Evolutionary conservation across 768 basidiomycete genomes (phyloP).

Genomic region (Macrocybe gigantea): DNA sequence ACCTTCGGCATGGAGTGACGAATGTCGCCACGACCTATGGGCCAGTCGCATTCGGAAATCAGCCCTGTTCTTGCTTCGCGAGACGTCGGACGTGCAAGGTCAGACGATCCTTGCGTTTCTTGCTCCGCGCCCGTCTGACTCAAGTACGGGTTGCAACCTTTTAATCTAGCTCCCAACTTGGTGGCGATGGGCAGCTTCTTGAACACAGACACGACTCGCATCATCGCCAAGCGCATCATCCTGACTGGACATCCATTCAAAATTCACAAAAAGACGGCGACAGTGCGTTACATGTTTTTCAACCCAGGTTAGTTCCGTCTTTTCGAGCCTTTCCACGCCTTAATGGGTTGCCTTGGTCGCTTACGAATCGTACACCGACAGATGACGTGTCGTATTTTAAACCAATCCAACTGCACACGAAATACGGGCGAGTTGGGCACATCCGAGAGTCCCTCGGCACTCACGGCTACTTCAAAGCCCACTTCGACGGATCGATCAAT

Average conservation of each 20-base stretch:
- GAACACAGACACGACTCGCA: conserved; percentile 83
- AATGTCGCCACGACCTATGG: conserved; percentile 86
- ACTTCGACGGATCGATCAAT: conserved; percentile 87
- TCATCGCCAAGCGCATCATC: conserved; percentile 91
- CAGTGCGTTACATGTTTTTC: conserved; percentile 99
- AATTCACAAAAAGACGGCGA: conserved; percentile 95
- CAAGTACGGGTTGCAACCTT: neutral
- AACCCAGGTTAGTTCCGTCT: conserved; percentile 51
- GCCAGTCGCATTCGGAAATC: conserved; percentile 82
- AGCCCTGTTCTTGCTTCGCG: conserved; percentile 74
- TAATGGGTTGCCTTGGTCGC: conserved; percentile 5
- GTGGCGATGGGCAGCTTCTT: conserved; percentile 89
- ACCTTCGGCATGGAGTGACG: conserved; percentile 75
- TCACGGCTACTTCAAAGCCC: conserved; percentile 96
- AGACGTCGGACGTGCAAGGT: conserved; percentile 67
- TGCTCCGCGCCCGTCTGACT: neutral
- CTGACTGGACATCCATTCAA: conserved; percentile 96
- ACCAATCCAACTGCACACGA: conserved; percentile 90
- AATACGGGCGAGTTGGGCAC: conserved; percentile 85
- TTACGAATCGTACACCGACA: conserved; percentile 13
- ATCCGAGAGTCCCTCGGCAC: conserved; percentile 91
- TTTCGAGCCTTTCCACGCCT: conserved; percentile 4
- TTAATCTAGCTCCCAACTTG: conserved; percentile 59
- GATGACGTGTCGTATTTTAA: conserved; percentile 92
- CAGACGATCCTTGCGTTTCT: conserved; percentile 8